These are phyloP conservation scores for Termitomyces sp. DNA, from an alignment of 768 basidiomycete genomes.

Conservation along the genomic window DNA sequence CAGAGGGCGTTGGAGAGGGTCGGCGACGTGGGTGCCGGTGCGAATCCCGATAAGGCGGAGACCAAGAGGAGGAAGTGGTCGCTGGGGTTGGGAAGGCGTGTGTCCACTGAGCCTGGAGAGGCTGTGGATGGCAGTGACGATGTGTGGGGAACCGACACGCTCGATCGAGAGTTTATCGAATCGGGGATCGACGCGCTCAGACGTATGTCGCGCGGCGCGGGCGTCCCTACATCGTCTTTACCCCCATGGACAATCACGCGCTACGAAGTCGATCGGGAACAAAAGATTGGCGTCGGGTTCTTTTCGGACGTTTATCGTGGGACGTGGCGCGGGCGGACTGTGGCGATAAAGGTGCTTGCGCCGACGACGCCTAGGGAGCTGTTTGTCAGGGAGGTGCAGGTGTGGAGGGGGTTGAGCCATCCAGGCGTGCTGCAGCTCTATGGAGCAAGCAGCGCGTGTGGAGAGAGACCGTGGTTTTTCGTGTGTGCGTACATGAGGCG, in stretches of 20 bases:
- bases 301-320: constrained; percentile 80
- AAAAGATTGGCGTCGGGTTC: constrained; percentile 65
- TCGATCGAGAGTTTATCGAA: constrained; percentile 69
- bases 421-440: constrained; percentile 67
- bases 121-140: no score
- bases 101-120: no score
- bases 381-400: constrained; percentile 63
- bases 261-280: constrained; percentile 70
- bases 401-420: constrained; percentile 69
- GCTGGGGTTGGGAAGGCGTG: not conserved
- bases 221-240: constrained; percentile 21
- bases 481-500: constrained; percentile 69
- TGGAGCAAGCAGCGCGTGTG: constrained; percentile 69
- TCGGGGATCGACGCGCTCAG: constrained; percentile 66
- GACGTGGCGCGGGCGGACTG: constrained; percentile 57
- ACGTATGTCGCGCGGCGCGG: constrained; percentile 33
- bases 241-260: constrained; percentile 77
- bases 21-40: constrained; percentile 17
- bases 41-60: not conserved
- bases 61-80: not conserved
- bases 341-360: constrained; percentile 70
- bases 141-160: constrained; percentile 28
- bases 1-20: constrained; percentile 58
- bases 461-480: constrained; percentile 72
- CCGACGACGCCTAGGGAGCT: constrained; percentile 53